Percentiles rank a stretch among this genome's conserved stretches.
Evolutionary conservation across 2,329 filamentous ascomycete genomes (phyloP).

Genomic region (Pezicula radicicola): DNA sequence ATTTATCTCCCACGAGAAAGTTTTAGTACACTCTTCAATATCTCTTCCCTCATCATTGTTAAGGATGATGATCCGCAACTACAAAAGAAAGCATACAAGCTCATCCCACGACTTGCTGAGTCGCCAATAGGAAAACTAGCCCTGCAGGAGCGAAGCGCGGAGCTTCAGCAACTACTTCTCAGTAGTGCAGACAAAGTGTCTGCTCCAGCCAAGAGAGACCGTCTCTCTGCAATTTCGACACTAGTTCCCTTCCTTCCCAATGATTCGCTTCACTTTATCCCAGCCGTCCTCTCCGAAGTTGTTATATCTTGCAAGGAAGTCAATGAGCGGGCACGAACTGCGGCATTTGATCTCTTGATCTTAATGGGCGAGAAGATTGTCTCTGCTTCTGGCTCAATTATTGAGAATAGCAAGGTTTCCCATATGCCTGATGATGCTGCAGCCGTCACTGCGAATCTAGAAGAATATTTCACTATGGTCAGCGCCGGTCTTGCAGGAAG

Average conservation of each 20-base stretch:
- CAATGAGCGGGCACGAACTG: slow-evolving; percentile 88
- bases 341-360: slow-evolving; percentile 87
- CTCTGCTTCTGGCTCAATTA: slow-evolving; percentile 62
- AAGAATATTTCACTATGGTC: slow-evolving; percentile 98
- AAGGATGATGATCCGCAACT: slow-evolving; percentile 83
- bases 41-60: slow-evolving; percentile 79
- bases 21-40: slow-evolving; percentile 80
- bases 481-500: slow-evolving; percentile 90
- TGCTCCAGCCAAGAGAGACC: slow-evolving; percentile 80
- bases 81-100: slow-evolving; percentile 98
- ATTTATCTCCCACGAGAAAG: slow-evolving; percentile 87
- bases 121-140: slow-evolving; percentile 76
- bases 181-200: slow-evolving; percentile 80
- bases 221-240: slow-evolving; percentile 77
- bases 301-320: slow-evolving; percentile 97
- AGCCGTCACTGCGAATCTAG: slow-evolving; percentile 74
- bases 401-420: slow-evolving; percentile 82
- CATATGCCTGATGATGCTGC: slow-evolving; percentile 83
- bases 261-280: slow-evolving; percentile 86
- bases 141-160: slow-evolving; percentile 68
- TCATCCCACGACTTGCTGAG: slow-evolving; percentile 85
- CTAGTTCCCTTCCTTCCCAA: slow-evolving; percentile 77
- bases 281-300: slow-evolving; percentile 85
- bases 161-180: slow-evolving; percentile 81
- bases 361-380: slow-evolving; percentile 81